phyloP scores from a whole-genome alignment of 2,329 filamentous ascomycete genomes.

The Claviceps capensis region DNA sequence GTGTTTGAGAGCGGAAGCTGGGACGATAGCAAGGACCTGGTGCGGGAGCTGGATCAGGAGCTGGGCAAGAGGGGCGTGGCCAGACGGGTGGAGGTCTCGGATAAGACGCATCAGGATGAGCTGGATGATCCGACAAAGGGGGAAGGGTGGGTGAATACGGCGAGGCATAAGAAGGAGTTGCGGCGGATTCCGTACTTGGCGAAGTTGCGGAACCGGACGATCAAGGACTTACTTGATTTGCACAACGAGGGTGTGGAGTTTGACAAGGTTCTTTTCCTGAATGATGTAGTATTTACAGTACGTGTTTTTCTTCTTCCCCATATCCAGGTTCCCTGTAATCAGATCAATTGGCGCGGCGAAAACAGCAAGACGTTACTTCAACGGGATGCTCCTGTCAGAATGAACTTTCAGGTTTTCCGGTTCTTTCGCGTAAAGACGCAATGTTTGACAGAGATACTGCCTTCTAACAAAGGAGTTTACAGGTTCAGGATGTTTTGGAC shows the following conservation, averaged over 20 bases:
- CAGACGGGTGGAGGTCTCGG: constrained; percentile 42
- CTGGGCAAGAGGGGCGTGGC: constrained; percentile 38
- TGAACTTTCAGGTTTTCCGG: too few relatives aligned
- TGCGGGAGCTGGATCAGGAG: constrained; percentile 40
- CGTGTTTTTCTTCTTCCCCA: background rate
- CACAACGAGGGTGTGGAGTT: constrained; percentile 34
- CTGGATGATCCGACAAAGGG: constrained; percentile 28
- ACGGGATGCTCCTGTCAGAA: too few relatives aligned
- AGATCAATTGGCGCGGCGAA: too few relatives aligned
- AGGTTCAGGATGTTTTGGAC: constrained; percentile 41
- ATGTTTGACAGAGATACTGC: too few relatives aligned
- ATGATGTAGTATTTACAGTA: constrained; percentile 49
- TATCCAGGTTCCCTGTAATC: background rate
- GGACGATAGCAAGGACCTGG: constrained; percentile 51
- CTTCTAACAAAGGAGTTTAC: too few relatives aligned
- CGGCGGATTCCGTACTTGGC: constrained; percentile 58
- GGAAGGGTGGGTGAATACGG: constrained; percentile 52
- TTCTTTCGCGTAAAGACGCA: too few relatives aligned
- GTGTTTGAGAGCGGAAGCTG: constrained; percentile 56
- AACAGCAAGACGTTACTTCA: too few relatives aligned
- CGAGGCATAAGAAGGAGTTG: constrained; percentile 37
- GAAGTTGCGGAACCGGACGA: constrained; percentile 46
- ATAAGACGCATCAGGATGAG: constrained; percentile 44
- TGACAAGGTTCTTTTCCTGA: constrained; percentile 47
- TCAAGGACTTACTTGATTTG: constrained; percentile 43